phyloP scores from a whole-genome alignment of 2,329 filamentous ascomycete genomes.

The Apiospora koreana region DNA sequence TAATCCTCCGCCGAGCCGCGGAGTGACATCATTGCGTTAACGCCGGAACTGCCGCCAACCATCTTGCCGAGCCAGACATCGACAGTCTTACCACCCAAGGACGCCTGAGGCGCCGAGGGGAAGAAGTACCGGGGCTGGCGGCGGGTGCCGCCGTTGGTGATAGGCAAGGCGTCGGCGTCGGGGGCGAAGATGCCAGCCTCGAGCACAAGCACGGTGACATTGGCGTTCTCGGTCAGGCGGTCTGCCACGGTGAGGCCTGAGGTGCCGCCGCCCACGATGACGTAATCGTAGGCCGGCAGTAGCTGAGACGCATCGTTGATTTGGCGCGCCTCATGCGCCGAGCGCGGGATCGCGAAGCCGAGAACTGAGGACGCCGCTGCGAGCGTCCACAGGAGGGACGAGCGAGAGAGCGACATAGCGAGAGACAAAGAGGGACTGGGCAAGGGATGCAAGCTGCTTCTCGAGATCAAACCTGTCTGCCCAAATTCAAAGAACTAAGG shows the following conservation, averaged over 20 bases:
- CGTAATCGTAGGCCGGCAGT: conserved; percentile 27
- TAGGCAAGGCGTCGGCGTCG: conserved; percentile 13
- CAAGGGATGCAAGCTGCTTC: not conserved
- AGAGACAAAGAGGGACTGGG: not conserved
- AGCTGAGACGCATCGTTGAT: conserved; percentile 10
- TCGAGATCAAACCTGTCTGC: not conserved
- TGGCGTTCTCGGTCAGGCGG: conserved; percentile 27
- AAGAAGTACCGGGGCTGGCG: conserved; percentile 12
- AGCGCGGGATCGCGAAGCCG: conserved; percentile 2
- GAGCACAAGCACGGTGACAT: conserved; percentile 28
- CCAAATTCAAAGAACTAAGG: not conserved
- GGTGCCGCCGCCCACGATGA: conserved; percentile 30
- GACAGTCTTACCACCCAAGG: conserved; percentile 24
- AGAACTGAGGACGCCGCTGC: not conserved
- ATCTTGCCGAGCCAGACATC: conserved; percentile 27
- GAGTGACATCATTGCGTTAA: conserved; percentile 32
- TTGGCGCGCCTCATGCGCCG: conserved; percentile 4
- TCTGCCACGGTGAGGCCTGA: conserved; percentile 30
- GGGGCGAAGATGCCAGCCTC: conserved; percentile 27
- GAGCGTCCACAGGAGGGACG: not conserved
- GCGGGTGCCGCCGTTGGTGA: not conserved
- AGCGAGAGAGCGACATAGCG: not conserved
- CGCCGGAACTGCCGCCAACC: conserved; percentile 30
- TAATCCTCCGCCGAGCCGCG: conserved; percentile 32
- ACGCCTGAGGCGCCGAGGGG: conserved; percentile 27